Evolutionary conservation across 2,329 filamentous ascomycete genomes (phyloP), one percentile per base, ranked within the genome.

Genomic region (Fusarium sp.): DNA sequence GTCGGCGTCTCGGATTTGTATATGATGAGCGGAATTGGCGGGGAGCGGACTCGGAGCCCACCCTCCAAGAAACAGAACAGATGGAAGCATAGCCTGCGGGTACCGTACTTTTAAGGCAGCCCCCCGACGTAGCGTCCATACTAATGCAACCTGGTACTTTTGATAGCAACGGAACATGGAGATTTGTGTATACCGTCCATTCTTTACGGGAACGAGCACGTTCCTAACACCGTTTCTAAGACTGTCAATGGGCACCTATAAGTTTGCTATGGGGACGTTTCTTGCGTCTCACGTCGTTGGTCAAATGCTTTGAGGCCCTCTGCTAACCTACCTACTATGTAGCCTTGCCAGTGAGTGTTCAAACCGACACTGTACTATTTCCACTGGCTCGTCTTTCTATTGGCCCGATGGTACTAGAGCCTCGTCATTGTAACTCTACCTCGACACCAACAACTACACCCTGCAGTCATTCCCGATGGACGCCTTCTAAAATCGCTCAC

Each of bases 1-100:
- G 68, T 55, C 45, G 72, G 61, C 52, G 69, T 36, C 28, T 71
- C 64, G 63, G 68, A 58, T 66, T 71, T 71, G 68, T 63, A 69
- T 36, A 72, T 57, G 44, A 55, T 39, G 55, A 63, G 64, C 68
- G 68, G 68, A 71, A 33, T 66, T 69, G 62, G 59, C 43, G 61
- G 53, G 18, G 33, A 54, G 66, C 56, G 66, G 65, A 48, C 42
- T 69, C 61, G 52, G 68, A 48, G 54, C 40, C 40, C 58, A 71
- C 53, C 54, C 65, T 69, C 49, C 20, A 60, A 60, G 63, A 68
- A 68, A 55, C 53, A 60, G 49, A 63, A 63, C 38, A 51, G 66
- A n/a, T n/a, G n/a, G n/a, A 68, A 53, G 57, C 46, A 45, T 40
- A 58, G 62, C 26, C 52, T 59, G 66, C 44, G 54, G 49, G 26